Conservation (phyloP, 228 moss, liverwort and hornwort species). For the Sphagnum magellanicum region DNA sequence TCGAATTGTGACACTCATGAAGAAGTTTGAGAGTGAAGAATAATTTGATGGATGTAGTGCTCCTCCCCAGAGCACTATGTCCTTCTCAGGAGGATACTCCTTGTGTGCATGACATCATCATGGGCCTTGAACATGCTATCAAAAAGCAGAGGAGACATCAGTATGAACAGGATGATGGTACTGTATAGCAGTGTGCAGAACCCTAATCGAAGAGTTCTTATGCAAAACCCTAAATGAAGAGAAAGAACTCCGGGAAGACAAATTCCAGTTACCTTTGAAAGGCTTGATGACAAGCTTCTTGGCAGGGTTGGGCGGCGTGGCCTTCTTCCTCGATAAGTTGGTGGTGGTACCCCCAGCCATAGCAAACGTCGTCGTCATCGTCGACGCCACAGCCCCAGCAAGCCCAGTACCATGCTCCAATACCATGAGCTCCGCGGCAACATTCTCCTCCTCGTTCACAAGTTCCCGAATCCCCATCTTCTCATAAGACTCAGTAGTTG, state of each 20-base stretch:
- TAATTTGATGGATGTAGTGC: too few relatives aligned
- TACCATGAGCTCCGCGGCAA: constrained; percentile 48
- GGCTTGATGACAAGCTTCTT: constrained; percentile 98
- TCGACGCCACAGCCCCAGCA: constrained; percentile 45
- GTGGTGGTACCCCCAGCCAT: constrained; percentile 72
- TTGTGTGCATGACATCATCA: too few relatives aligned
- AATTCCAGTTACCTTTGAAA: constrained; percentile 63
- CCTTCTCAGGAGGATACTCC: too few relatives aligned
- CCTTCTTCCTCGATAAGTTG: constrained; percentile 95
- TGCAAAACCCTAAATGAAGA: too few relatives aligned
- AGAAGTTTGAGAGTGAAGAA: too few relatives aligned
- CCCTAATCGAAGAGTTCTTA: not conserved
- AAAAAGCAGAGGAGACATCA: too few relatives aligned
- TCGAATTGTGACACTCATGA: too few relatives aligned
- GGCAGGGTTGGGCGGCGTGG: constrained; percentile 95
- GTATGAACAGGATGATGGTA: too few relatives aligned
- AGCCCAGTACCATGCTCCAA: constrained; percentile 70
- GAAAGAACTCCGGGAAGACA: too few relatives aligned
- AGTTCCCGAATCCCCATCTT: constrained; percentile 51
- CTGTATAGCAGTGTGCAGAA: too few relatives aligned
- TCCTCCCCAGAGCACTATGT: too few relatives aligned
- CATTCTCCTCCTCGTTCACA: constrained; percentile 39
- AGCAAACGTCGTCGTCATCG: constrained; percentile 31
- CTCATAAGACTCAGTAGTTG: constrained; percentile 52
- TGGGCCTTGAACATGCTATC: too few relatives aligned